These are phyloP conservation scores for Candida corydali DNA, from an alignment of 805 yeast species.

Conservation along the genomic window DNA sequence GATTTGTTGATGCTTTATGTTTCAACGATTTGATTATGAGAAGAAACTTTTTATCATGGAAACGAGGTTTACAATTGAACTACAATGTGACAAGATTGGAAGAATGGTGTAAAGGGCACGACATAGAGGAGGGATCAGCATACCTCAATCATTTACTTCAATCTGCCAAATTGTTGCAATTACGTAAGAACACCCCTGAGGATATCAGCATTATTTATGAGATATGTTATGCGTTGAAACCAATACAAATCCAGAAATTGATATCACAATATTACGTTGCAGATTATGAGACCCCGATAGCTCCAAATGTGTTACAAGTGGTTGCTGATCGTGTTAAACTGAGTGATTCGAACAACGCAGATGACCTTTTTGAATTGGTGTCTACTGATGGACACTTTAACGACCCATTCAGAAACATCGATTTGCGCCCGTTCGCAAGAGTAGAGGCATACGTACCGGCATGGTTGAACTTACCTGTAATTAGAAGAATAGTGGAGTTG, in stretches of 20 bases:
- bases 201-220: slow-evolving; percentile 92
- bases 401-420: slow-evolving; percentile 77
- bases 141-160: slow-evolving; percentile 84
- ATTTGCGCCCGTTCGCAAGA: slow-evolving; percentile 71
- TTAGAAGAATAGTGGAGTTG: slow-evolving; percentile 84
- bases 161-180: slow-evolving; percentile 88
- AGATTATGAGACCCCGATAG: slow-evolving; percentile 91
- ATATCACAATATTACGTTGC: slow-evolving; percentile 86
- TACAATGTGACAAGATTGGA: slow-evolving; percentile 94
- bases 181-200: slow-evolving; percentile 81
- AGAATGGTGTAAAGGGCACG: slow-evolving; percentile 97
- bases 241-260: slow-evolving; percentile 92
- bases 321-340: slow-evolving; percentile 77
- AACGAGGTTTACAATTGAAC: slow-evolving; percentile 93
- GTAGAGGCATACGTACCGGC: slow-evolving; percentile 93
- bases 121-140: slow-evolving; percentile 79
- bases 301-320: slow-evolving; percentile 71
- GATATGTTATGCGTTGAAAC: slow-evolving; percentile 89
- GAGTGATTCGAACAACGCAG: slow-evolving; percentile 45
- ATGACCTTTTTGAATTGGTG: slow-evolving; percentile 67
- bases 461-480: slow-evolving; percentile 83
- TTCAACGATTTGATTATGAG: slow-evolving; percentile 95
- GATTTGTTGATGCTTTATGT: slow-evolving; percentile 86
- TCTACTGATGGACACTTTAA: slow-evolving; percentile 72
- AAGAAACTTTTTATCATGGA: slow-evolving; percentile 93